Evolutionary conservation across 2,329 filamentous ascomycete genomes (phyloP).

Genomic region (Monosporascus cannonballus): DNA sequence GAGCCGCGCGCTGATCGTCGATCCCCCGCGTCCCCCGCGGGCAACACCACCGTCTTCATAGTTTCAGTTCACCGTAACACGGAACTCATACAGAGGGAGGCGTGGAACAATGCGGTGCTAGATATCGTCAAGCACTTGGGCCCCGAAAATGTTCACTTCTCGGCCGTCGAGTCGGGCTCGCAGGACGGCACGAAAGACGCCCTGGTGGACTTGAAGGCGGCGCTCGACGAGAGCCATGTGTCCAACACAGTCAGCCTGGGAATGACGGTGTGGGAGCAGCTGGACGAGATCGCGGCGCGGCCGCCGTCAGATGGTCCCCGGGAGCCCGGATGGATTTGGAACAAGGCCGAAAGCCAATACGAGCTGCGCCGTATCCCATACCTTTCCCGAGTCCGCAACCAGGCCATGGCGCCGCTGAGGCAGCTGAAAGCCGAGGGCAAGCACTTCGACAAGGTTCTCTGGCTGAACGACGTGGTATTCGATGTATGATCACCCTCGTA

Average conservation of each 20-base stretch:
- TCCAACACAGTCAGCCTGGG: slow-evolving; percentile 52
- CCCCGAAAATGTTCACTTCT: slow-evolving; percentile 57
- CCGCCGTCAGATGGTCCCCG: slow-evolving; percentile 24
- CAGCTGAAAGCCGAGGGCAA: slow-evolving; percentile 42
- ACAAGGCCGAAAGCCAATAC: slow-evolving; percentile 41
- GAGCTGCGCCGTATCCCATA: slow-evolving; percentile 63
- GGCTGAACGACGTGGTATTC: slow-evolving; percentile 57
- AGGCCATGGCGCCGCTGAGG: slow-evolving; percentile 52
- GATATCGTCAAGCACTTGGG: slow-evolving; percentile 52
- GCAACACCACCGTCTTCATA: slow-evolving; percentile 49
- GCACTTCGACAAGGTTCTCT: slow-evolving; percentile 50
- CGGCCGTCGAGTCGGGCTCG: slow-evolving; percentile 61
- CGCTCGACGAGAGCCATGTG: slow-evolving; percentile 45
- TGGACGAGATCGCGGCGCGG: slow-evolving; percentile 44
- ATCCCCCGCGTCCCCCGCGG: slow-evolving; percentile 9
- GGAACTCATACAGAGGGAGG: slow-evolving; percentile 48
- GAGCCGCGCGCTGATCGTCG: slow-evolving; percentile 14
- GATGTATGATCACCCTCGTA: slow-evolving; percentile 29
- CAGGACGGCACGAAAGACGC: slow-evolving; percentile 61
- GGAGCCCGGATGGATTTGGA: slow-evolving; percentile 55
- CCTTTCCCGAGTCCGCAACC: slow-evolving; percentile 57
- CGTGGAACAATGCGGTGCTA: slow-evolving; percentile 55
- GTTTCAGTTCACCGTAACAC: slow-evolving; percentile 64
- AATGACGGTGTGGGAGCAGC: slow-evolving; percentile 45
- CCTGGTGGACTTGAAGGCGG: slow-evolving; percentile 47